Evolutionary conservation across 2,329 filamentous ascomycete genomes (phyloP).

Genomic region (Chalara sp.): DNA sequence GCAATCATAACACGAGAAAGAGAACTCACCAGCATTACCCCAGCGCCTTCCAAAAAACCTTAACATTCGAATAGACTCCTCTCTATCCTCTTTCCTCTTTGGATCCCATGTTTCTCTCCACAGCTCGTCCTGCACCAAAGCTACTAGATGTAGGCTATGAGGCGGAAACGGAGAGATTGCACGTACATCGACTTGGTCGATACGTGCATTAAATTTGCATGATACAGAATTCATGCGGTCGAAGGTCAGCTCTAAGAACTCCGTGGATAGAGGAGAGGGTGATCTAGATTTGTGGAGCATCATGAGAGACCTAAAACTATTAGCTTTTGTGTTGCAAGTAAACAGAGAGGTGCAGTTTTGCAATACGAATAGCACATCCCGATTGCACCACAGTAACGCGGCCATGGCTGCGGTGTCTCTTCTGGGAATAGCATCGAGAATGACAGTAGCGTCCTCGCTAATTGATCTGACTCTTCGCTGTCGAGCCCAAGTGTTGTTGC

Average conservation of each 20-base stretch:
- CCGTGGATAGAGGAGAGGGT: conserved; percentile 1
- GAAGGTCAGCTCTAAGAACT: conserved; percentile 8
- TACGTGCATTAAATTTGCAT: conserved; percentile 6
- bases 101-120: conserved; percentile 12
- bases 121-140: not conserved
- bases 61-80: conserved; percentile 7
- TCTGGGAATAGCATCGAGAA: conserved; percentile 14
- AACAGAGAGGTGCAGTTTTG: not conserved
- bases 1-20: not conserved
- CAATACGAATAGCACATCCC: conserved; percentile 14
- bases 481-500: not conserved
- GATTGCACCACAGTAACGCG: conserved; percentile 14
- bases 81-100: conserved; percentile 2
- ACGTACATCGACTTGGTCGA: conserved; percentile 8
- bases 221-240: conserved; percentile 5
- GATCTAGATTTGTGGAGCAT: conserved; percentile 7
- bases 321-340: not conserved
- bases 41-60: conserved; percentile 11
- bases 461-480: conserved; percentile 10
- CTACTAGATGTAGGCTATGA: conserved; percentile 5
- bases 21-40: conserved; percentile 9
- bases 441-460: conserved; percentile 13
- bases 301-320: conserved; percentile 10
- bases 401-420: conserved; percentile 15
- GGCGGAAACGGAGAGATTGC: conserved; percentile 13